Percentiles rank a stretch among this genome's conserved stretches.
phyloP scores from a whole-genome alignment of 2,329 filamentous ascomycete species.

The Monosporascus sp. region DNA sequence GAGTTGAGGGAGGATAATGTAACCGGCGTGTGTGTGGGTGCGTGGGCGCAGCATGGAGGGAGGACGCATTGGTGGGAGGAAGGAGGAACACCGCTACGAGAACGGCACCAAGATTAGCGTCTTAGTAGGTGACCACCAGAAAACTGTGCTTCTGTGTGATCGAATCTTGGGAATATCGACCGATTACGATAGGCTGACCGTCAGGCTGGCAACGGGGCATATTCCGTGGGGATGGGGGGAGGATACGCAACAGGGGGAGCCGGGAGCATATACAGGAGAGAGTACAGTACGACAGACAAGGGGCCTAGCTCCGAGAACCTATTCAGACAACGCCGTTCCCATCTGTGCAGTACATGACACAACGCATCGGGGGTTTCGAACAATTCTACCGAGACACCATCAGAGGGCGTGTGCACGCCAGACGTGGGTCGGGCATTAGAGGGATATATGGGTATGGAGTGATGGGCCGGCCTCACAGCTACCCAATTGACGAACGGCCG shows the following conservation, averaged over 20 bases:
- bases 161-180: neutral
- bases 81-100: neutral
- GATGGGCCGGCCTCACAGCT: neutral
- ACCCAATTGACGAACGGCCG: neutral
- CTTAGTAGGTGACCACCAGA: neutral
- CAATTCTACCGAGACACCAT: conserved; percentile 5
- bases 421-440: neutral
- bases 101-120: neutral
- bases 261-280: neutral
- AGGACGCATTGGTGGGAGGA: neutral
- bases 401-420: neutral
- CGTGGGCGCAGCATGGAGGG: neutral
- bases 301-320: neutral
- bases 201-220: neutral
- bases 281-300: neutral
- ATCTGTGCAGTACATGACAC: neutral
- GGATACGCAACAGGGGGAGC: neutral
- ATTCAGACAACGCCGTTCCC: neutral
- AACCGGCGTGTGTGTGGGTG: neutral
- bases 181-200: conserved; percentile 2
- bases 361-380: neutral
- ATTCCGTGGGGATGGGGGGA: neutral
- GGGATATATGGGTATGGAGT: neutral
- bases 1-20: neutral
- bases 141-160: neutral